A percentile compares a stretch with the other conserved stretches of the same genome.
Evolutionary conservation across 2,329 filamentous ascomycete species (phyloP).

Genomic region (Ramichloridium luteum): DNA sequence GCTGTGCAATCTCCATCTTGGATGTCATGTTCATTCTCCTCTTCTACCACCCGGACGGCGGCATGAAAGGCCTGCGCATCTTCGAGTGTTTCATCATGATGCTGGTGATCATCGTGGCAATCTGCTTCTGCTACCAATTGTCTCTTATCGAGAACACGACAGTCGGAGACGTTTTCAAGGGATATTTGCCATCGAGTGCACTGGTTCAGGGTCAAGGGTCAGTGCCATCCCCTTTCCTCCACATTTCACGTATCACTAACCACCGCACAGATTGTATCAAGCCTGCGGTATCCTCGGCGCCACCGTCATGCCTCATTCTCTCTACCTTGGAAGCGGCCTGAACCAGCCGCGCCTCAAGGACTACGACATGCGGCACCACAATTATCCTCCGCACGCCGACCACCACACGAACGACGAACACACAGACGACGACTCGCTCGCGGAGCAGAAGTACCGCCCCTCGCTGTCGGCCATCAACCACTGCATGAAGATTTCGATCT

Average conservation of each 20-base stretch:
- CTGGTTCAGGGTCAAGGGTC: conserved; percentile 46
- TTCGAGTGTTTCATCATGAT: conserved; percentile 54
- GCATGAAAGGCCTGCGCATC: conserved; percentile 47
- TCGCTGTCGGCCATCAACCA: conserved; percentile 27
- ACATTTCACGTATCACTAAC: conserved; percentile 10
- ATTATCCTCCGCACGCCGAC: conserved; percentile 23
- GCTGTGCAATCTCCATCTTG: conserved; percentile 55
- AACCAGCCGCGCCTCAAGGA: conserved; percentile 54
- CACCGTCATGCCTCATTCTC: conserved; percentile 59
- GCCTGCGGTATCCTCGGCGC: conserved; percentile 66
- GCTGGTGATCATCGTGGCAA: conserved; percentile 54
- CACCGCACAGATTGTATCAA: conserved; percentile 42
- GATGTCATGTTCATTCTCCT: conserved; percentile 57
- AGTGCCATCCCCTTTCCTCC: conserved; percentile 7
- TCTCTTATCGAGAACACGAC: conserved; percentile 46
- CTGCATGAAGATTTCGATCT: conserved; percentile 30
- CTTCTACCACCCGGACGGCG: conserved; percentile 49
- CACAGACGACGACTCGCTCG: conserved; percentile 10
- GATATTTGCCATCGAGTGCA: conserved; percentile 50
- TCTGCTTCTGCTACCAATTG: conserved; percentile 60
- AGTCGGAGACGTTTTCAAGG: conserved; percentile 49
- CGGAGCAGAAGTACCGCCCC: conserved; percentile 26
- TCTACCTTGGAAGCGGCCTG: conserved; percentile 58
- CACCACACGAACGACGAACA: conserved; percentile 18
- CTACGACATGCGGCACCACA: conserved; percentile 48